Evolutionary conservation across 73 alveolate genomes (phyloP).

Genomic region (Paramecium bursaria): DNA sequence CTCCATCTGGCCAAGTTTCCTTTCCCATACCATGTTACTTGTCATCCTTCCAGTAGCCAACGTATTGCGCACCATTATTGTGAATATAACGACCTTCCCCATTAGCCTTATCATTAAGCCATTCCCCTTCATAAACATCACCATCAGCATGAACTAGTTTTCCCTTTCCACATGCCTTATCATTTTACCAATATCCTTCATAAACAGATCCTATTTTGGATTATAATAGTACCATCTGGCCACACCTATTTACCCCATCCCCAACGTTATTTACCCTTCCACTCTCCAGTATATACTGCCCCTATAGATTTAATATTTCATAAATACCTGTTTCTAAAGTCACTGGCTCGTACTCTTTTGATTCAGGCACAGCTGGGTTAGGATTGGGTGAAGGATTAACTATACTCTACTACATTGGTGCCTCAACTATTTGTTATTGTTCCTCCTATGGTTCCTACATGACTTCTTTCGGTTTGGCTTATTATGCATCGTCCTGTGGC

Average conservation of each 20-base stretch:
- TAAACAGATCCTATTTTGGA: conserved; percentile 40
- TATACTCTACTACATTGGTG: not conserved
- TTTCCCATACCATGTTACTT: conserved; percentile 85
- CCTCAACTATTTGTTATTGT: not conserved
- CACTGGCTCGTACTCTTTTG: conserved; percentile 44
- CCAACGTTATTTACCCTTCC: conserved; percentile 71
- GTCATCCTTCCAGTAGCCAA: conserved; percentile 85
- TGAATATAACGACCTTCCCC: conserved; percentile 73
- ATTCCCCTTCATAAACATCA: conserved; percentile 84
- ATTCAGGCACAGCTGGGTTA: conserved; percentile 21
- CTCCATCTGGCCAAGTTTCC: conserved; percentile 85
- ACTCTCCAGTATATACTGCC: conserved; percentile 77
- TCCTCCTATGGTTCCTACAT: not conserved
- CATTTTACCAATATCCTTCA: conserved; percentile 78
- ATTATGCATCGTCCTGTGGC: conserved; percentile 40
- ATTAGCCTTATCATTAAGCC: conserved; percentile 86
- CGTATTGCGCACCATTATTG: conserved; percentile 78
- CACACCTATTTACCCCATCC: conserved; percentile 74
- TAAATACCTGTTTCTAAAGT: conserved; percentile 54
- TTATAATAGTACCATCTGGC: conserved; percentile 76
- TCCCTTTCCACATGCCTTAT: conserved; percentile 58
- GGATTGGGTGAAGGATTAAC: conserved; percentile 48
- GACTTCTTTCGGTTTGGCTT: conserved; percentile 52
- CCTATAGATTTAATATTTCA: conserved; percentile 47
- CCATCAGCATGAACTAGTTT: conserved; percentile 84